Conservation (phyloP, 1,284 basidiomycete genomes). For the Pulchroboletus neoregius region DNA sequence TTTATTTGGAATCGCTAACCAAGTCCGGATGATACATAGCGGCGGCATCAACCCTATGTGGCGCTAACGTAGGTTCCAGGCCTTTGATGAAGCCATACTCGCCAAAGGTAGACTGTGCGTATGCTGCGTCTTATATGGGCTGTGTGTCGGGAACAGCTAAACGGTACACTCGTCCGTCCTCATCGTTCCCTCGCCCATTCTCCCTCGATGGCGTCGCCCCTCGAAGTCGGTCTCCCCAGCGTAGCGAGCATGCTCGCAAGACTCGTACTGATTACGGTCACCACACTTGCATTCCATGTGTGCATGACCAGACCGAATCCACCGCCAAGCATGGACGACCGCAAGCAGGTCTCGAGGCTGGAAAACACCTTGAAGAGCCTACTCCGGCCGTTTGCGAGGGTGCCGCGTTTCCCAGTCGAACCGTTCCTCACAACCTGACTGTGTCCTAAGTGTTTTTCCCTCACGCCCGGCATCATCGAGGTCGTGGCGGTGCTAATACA, state of each 20-base stretch:
- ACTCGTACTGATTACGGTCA: not conserved
- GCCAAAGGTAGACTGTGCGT: not conserved
- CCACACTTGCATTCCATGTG: conserved; percentile 7
- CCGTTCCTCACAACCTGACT: not conserved
- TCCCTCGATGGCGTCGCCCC: not conserved
- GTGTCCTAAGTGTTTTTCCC: not conserved
- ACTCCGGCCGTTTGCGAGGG: conserved; percentile 2
- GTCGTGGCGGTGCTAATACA: not conserved
- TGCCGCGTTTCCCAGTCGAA: not conserved
- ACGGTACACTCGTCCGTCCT: not conserved
- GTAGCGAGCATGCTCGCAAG: conserved; percentile 1
- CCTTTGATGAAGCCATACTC: not conserved
- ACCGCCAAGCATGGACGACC: conserved; percentile 1
- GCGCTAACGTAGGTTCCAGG: too few relatives aligned
- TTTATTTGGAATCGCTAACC: not conserved
- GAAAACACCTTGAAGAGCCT: not conserved
- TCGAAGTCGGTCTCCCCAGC: not conserved
- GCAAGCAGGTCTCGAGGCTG: not conserved
- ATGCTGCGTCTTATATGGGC: too few relatives aligned
- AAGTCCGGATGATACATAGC: too few relatives aligned
- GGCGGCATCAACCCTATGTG: not conserved
- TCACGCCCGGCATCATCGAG: conserved; percentile 4
- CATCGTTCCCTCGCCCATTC: not conserved
- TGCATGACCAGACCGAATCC: conserved; percentile 12
- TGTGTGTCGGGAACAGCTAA: not conserved